Evolutionary conservation across 192 early-diverging fungal genomes (phyloP).

Genomic region (Obelidium mucronatum): DNA sequence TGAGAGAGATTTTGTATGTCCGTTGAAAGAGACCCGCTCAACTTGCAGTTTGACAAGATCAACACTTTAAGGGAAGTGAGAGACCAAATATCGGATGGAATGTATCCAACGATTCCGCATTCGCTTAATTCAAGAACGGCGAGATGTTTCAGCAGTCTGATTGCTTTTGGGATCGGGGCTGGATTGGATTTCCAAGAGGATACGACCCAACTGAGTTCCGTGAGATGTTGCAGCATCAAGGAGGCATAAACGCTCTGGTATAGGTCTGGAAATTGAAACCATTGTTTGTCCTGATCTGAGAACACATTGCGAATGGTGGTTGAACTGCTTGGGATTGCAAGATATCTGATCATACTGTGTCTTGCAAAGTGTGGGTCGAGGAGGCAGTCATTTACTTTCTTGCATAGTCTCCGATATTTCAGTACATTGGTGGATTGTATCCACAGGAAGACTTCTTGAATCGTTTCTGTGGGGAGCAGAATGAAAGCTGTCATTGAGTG

Average conservation of each 20-base stretch:
- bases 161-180: not conserved
- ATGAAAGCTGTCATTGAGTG: too few species aligned
- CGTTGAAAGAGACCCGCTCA: not conserved
- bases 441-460: not conserved
- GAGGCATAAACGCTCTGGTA: not conserved
- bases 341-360: not conserved
- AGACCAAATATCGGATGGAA: not conserved
- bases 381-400: not conserved
- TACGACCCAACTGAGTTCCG: not conserved
- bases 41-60: not conserved
- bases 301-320: not conserved
- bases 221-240: not conserved
- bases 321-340: too few species aligned
- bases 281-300: not conserved
- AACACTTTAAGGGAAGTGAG: not conserved
- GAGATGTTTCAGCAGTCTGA: not conserved
- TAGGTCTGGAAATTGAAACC: not conserved
- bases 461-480: too few species aligned
- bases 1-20: too few species aligned
- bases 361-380: not conserved
- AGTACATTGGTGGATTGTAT: not conserved
- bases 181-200: not conserved
- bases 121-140: not conserved
- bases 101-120: not conserved
- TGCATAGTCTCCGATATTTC: not conserved